Conservation (phyloP, 2,329 filamentous ascomycete genomes). For the Beauveria pseudobassiana region DNA sequence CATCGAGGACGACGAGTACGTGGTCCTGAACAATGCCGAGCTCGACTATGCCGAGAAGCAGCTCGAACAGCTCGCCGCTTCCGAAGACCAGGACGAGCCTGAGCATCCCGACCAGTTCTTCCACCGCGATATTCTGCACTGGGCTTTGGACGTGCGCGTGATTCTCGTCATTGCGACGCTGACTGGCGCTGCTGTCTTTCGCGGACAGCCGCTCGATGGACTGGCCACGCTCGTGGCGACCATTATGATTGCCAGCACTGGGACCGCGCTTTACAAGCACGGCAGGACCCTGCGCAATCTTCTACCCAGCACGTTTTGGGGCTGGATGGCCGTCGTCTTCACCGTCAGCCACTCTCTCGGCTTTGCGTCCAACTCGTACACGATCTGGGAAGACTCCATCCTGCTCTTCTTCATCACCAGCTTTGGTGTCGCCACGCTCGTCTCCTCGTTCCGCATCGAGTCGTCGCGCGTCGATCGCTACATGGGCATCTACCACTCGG, state of each 20-base stretch:
- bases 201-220: slow-evolving; percentile 25
- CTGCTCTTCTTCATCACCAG: slow-evolving; percentile 85
- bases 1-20: slow-evolving; percentile 47
- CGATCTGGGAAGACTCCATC: slow-evolving; percentile 97
- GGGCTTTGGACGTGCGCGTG: slow-evolving; percentile 28
- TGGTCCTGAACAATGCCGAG: slow-evolving; percentile 47
- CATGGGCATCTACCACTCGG: slow-evolving; percentile 75
- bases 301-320: slow-evolving; percentile 73
- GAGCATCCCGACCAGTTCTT: slow-evolving; percentile 31
- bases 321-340: slow-evolving; percentile 75
- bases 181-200: slow-evolving; percentile 23
- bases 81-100: slow-evolving; percentile 31
- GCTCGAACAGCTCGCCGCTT: slow-evolving; percentile 35
- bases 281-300: slow-evolving; percentile 43
- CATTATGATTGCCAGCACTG: slow-evolving; percentile 33
- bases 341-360: slow-evolving; percentile 84
- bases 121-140: slow-evolving; percentile 27
- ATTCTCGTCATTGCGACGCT: slow-evolving; percentile 24
- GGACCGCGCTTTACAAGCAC: slow-evolving; percentile 34
- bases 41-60: slow-evolving; percentile 53
- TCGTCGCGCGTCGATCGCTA: slow-evolving; percentile 55
- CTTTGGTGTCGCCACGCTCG: slow-evolving; percentile 69
- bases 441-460: slow-evolving; percentile 68
- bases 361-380: slow-evolving; percentile 96
- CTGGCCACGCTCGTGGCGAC: slow-evolving; percentile 32